Percentiles rank a stretch among this genome's conserved stretches.
These are phyloP conservation scores for Solanum tacnaense DNA, from an alignment of 257 asterid species.

Conservation along the genomic window DNA sequence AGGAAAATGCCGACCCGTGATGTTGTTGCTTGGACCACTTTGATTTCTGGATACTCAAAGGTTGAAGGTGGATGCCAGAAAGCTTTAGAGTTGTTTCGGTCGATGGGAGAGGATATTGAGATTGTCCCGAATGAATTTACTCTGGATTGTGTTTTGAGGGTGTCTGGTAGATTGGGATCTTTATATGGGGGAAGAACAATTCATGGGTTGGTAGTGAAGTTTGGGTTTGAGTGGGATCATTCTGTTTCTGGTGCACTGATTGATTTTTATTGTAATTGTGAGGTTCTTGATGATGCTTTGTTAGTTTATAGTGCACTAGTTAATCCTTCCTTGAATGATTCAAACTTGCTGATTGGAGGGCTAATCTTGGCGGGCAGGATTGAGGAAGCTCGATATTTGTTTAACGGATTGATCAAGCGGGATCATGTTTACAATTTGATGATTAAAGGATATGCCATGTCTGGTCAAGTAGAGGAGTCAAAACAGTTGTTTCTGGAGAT, in stretches of 20 bases:
- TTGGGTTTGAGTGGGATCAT: slow-evolving; percentile 47
- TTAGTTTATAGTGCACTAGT: slow-evolving; percentile 16
- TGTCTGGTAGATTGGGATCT: slow-evolving; percentile 42
- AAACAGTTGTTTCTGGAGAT: slow-evolving; percentile 34
- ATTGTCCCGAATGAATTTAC: slow-evolving; percentile 70
- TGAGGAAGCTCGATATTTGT: slow-evolving; percentile 49
- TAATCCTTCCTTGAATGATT: slow-evolving; percentile 22
- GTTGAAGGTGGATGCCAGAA: slow-evolving; percentile 34
- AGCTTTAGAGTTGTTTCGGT: slow-evolving; percentile 51
- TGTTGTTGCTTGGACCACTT: slow-evolving; percentile 72
- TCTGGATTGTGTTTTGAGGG: slow-evolving; percentile 55
- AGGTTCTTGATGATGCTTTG: slow-evolving; percentile 44
- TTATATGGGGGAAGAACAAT: slow-evolving; percentile 31
- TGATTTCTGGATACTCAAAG: slow-evolving; percentile 66
- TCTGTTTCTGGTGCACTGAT: slow-evolving; percentile 43
- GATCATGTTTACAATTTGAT: slow-evolving; percentile 41
- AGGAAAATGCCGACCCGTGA: slow-evolving; percentile 45
- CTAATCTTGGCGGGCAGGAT: slow-evolving; percentile 32
- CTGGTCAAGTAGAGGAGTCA: slow-evolving; percentile 44
- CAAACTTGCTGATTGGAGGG: slow-evolving; percentile 45
- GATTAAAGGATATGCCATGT: slow-evolving; percentile 64
- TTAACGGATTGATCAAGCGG: slow-evolving; percentile 27
- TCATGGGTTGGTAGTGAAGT: slow-evolving; percentile 51
- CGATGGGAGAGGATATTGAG: slow-evolving; percentile 40
- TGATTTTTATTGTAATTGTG: slow-evolving; percentile 37